phyloP scores from a whole-genome alignment of 2,329 filamentous ascomycete genomes.

The Chrysoporthe puriensis region DNA sequence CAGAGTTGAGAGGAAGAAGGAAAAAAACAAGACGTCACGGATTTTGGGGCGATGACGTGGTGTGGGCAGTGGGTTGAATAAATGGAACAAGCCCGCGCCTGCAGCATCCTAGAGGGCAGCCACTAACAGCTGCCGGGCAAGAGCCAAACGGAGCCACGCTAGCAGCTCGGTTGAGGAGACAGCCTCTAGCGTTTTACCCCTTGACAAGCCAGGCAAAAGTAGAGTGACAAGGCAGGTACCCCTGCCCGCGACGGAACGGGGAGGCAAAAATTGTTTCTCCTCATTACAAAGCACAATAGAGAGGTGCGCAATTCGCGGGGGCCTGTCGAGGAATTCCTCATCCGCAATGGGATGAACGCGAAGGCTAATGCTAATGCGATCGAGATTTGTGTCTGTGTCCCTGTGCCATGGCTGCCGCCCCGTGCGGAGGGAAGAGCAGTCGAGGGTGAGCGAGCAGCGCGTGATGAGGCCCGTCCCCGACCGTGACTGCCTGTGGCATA shows the following conservation, averaged over 20 bases:
- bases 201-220: slow-evolving; percentile 9
- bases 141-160: neutral
- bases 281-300: slow-evolving; percentile 27
- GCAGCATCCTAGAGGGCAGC: slow-evolving; percentile 1
- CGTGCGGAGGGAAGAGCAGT: no score
- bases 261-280: slow-evolving; percentile 16
- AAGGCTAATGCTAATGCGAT: neutral
- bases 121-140: slow-evolving; percentile 24
- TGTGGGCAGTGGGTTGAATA: slow-evolving; percentile 30
- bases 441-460: no score
- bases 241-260: slow-evolving; percentile 9
- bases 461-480: no score
- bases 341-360: neutral
- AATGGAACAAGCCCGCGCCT: slow-evolving; percentile 25
- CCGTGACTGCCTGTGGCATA: no score
- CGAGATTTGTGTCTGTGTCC: neutral
- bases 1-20: slow-evolving; percentile 26
- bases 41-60: slow-evolving; percentile 30
- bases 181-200: neutral
- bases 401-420: no score
- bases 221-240: slow-evolving; percentile 18
- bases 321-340: neutral
- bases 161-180: slow-evolving; percentile 5
- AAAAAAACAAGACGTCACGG: slow-evolving; percentile 29
- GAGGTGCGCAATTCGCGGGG: neutral